phyloP scores from a whole-genome alignment of 345 rosid genomes.

The Pseudoturritis turrita region DNA sequence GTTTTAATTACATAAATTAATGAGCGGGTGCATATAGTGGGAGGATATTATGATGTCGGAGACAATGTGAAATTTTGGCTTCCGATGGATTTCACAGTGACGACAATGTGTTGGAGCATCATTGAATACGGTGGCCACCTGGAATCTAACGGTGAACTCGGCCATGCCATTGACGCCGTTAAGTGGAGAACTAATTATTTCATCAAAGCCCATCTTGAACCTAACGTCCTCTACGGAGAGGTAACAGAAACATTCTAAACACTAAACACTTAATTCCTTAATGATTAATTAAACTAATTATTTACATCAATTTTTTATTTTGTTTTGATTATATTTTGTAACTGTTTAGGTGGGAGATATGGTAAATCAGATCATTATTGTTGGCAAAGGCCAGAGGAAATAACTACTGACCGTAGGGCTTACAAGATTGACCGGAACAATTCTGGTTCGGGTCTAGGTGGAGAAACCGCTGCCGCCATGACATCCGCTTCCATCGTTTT shows the following conservation, averaged over 20 bases:
- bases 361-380: constrained; percentile 90
- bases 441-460: constrained; percentile 95
- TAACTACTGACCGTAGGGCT: constrained; percentile 84
- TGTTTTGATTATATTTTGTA: not conserved
- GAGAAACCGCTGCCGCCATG: constrained; percentile 96
- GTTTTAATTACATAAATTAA: too few relatives aligned
- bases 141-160: constrained; percentile 31
- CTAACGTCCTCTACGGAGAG: constrained; percentile 32
- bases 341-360: constrained; percentile 76
- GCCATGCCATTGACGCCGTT: constrained; percentile 47
- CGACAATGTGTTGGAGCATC: constrained; percentile 72
- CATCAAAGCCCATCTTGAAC: constrained; percentile 48
- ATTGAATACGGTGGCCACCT: constrained; percentile 57
- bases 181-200: constrained; percentile 82
- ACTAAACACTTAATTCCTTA: not conserved
- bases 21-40: constrained; percentile 48
- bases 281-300: not conserved
- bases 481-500: constrained; percentile 93
- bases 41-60: constrained; percentile 87
- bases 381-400: constrained; percentile 99
- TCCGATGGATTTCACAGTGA: constrained; percentile 83
- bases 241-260: not conserved
- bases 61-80: constrained; percentile 78
- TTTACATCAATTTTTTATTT: not conserved
- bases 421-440: constrained; percentile 71